Percentiles rank a stretch among this genome's conserved stretches.
phyloP scores from a whole-genome alignment of 202 grass and related monocot genomes.

The Panicum virgatum region DNA sequence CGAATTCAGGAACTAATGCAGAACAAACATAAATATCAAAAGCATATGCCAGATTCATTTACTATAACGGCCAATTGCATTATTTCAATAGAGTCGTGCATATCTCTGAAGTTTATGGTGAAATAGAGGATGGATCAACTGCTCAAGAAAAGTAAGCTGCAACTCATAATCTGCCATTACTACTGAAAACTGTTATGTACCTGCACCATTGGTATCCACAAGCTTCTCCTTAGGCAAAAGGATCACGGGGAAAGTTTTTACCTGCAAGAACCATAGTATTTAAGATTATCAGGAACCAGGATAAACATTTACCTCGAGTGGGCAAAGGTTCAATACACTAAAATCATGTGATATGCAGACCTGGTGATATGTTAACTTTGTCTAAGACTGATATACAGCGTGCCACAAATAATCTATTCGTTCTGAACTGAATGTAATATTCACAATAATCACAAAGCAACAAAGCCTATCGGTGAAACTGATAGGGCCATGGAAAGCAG shows the following conservation, averaged over 20 bases:
- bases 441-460: neutral
- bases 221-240: slow-evolving; percentile 82
- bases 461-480: neutral
- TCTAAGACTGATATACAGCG: neutral
- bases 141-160: neutral
- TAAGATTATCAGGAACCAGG: neutral
- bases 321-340: neutral
- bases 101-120: neutral
- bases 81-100: too few relatives aligned
- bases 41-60: too few relatives aligned
- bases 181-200: slow-evolving; percentile 27
- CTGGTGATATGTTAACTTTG: neutral
- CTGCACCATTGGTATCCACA: slow-evolving; percentile 84
- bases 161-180: neutral
- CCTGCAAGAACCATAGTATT: slow-evolving; percentile 31
- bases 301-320: neutral
- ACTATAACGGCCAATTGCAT: too few relatives aligned
- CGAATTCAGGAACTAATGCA: slow-evolving; percentile 3
- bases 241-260: slow-evolving; percentile 69
- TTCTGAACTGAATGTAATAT: neutral
- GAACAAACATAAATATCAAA: too few relatives aligned
- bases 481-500: neutral
- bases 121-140: neutral
- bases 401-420: neutral
- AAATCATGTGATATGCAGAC: neutral